These are phyloP conservation scores for Hypoxylon sp. DNA, from an alignment of 2,329 filamentous ascomycete species.

Conservation along the genomic window DNA sequence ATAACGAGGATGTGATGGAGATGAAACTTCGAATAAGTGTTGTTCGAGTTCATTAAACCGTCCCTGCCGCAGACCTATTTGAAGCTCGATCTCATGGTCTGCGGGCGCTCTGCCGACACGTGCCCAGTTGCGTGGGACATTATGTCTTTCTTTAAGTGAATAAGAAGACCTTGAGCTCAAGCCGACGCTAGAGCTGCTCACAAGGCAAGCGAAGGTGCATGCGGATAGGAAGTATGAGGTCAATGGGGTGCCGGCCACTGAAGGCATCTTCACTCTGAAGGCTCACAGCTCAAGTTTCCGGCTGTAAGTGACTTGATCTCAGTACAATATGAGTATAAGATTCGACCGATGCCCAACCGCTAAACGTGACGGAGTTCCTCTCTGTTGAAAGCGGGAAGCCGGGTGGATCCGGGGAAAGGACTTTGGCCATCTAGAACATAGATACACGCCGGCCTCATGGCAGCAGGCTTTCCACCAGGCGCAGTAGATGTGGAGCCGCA, in stretches of 20 bases:
- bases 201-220: not conserved
- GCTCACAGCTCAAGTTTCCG: not conserved
- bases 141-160: slow-evolving; percentile 14
- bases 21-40: slow-evolving; percentile 11
- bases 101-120: slow-evolving; percentile 7
- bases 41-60: slow-evolving; percentile 10
- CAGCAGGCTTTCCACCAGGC: not conserved
- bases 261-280: not conserved
- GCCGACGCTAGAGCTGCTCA: not conserved
- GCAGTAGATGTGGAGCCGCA: not conserved
- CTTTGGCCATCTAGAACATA: not conserved
- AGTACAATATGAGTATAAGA: not conserved
- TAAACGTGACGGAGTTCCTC: not conserved
- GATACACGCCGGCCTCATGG: slow-evolving; percentile 1
- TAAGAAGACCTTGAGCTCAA: slow-evolving; percentile 1
- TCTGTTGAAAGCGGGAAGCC: not conserved
- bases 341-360: not conserved
- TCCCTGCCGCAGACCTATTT: slow-evolving; percentile 7
- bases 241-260: not conserved
- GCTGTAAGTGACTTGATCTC: not conserved
- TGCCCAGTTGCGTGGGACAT: slow-evolving; percentile 6
- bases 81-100: slow-evolving; percentile 8
- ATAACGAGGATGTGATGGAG: slow-evolving; percentile 9
- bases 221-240: not conserved
- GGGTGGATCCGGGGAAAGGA: not conserved